Base-by-base conservation (phyloP, 2,329 filamentous ascomycete species). In the Fusarium humuli region DNA sequence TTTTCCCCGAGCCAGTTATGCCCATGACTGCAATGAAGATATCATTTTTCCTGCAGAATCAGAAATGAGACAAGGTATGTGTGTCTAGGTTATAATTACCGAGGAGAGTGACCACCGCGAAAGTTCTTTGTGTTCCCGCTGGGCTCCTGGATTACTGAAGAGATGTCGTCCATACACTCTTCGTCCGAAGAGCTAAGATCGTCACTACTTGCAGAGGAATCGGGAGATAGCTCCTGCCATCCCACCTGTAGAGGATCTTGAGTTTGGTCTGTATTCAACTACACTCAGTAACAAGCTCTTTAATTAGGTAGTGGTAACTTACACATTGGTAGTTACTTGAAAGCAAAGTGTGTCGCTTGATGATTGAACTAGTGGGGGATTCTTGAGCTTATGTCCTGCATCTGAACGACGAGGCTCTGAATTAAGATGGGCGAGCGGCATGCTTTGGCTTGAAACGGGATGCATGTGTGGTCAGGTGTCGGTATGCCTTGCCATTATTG, bases 1-100 rank as follows among this genome's bases (percentile, higher is more conserved):
- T 66, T 42, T 69, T 69, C 2, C 65, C 62, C 7, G 62, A 59
- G 7, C 65, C 65, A 6, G 65, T 61, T 2, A 68, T 29, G 3
- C 62, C 65, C 65, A 66, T 66, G 6, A 69, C 30, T 6, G 65
- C 62, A 14, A 69, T 63, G 14, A 69, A 68, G 0, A 50, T 34
- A 32, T 68, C 61, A 3, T 32, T 56, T 6, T 32, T 50, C 18
- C 61, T 67, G 37, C 22, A 34, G 2, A 41, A 3, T n/a, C 3
- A 41, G 1, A 37, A 5, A 37, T 37, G 18, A 16, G n/a, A 44
- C 12, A 44, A 22, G n/a, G 8, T 34, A 3, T 37, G 5, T 18
- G 16, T 37, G 16, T 6, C 32, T 10, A 5, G 41, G 22, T 11
- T 27, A 23, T 16, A 44, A 22, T 50, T 42, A 54, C 62, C 37